Evolutionary conservation across 176 grass and related monocot genomes (phyloP), one percentile per base, ranked within the genome.

Genomic region (Aegilops umbellulata): DNA sequence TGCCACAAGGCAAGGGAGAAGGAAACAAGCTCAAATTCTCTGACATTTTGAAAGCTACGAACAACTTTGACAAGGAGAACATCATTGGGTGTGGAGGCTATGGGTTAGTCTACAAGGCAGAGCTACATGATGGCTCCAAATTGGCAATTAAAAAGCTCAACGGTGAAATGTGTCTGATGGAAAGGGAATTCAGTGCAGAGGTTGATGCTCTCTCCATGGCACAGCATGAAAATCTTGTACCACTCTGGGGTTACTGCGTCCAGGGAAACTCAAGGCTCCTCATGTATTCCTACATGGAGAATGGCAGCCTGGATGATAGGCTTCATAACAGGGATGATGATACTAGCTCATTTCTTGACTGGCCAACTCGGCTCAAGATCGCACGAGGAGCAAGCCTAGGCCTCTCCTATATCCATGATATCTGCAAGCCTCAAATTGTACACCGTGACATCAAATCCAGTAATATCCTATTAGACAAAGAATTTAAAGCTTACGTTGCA

Each of bases 371-470:
- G 69, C 65, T 97, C 2, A 86, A 78, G 35, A 92, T 97, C 9
- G 89, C 91, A 14, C 53, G 66, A 32, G 94, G 94, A 65, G 72
- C 92, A 19, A 90, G 84, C 25, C 73, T 14, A 4, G 94, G 94
- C 6, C 89, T 97, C 69, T 80, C 49, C 26, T 92, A 94, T 27
- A 88, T 97, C 65, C 94, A 97, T 75, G 26, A 92, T 53, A 58
- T 60, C 5, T 94, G 94, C 32, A 89, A 88, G 30, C 91, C 91
- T 22, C 89, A 87, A 0, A 94, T 97, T 35, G 63, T 97, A 44
- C 94, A 97, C 25, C 86, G 92, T 12, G 94, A 97, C 47, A 89
- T 97, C 12, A 97, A 94, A 71, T 89, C 90, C 41, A 97, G 94
- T 3, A 97, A 97, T 23, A 97, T 97, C 58, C 55, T 97, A 34